Evolutionary conservation across 2,329 filamentous ascomycete genomes (phyloP).

Genomic region (Lasiodiplodia sp.): DNA sequence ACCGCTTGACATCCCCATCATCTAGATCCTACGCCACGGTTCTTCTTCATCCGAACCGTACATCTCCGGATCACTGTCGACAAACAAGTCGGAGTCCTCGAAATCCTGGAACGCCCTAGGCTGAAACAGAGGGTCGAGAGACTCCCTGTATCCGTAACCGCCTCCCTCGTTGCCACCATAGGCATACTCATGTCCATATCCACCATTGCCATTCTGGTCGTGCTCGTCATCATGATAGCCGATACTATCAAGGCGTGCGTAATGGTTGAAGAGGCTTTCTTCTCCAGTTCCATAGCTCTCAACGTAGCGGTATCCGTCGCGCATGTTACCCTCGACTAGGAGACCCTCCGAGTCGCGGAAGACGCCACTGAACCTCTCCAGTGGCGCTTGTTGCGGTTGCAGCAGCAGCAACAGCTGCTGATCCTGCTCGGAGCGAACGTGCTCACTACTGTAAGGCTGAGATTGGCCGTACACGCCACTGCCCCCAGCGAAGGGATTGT

Average conservation of each 20-base stretch:
- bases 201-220: neutral
- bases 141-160: neutral
- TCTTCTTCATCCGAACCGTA: neutral
- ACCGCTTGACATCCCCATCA: neutral
- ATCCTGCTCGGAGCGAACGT: neutral
- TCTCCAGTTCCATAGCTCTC: neutral
- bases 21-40: neutral
- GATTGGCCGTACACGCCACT: neutral
- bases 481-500: neutral
- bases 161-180: too few species aligned
- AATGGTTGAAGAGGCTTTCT: neutral
- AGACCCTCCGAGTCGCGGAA: neutral
- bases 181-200: too few species aligned
- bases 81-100: neutral
- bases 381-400: neutral
- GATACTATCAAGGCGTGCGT: neutral
- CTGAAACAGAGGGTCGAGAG: neutral
- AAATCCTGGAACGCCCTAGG: neutral
- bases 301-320: neutral
- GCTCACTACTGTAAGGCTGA: neutral
- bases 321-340: neutral
- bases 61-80: neutral
- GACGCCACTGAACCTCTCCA: neutral
- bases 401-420: neutral
- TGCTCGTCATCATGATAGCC: neutral